Base-by-base conservation (phyloP, 495 filamentous ascomycete genomes). In the Penicillium dipodomyicola region DNA sequence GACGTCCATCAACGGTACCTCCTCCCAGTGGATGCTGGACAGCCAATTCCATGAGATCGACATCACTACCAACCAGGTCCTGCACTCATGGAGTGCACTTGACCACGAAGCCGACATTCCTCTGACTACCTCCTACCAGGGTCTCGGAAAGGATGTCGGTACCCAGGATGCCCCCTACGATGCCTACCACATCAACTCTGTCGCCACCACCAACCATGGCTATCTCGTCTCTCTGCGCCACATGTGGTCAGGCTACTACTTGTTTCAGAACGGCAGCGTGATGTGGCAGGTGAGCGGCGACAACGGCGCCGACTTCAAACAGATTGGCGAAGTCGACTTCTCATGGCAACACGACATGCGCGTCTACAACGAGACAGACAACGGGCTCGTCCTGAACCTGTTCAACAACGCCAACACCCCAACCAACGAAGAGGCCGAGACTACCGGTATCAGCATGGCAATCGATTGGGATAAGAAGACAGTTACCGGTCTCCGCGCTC, bases 31-130 rank as follows among this genome's bases (percentile, higher is more conserved):
- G 73, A 72, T 81, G 47, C 67, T 76, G 7, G 74, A 80, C 56
- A 65, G 71, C 41, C 72, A 79, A 19, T 71, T 80, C 45, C 74
- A 77, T 57, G 78, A 80, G 68, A 68, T 70, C 37, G 64, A 76
- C 33, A 62, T 74, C 20, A 49, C 60, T 22, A 75, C 65, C 15
- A 69, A 69, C 35, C 56, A 65, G 1, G 49, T 76, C 9, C 20
- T 75, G 17, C 68, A 67, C 54, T 60, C 62, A 2, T 77, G 64
- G 59, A 64, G 67, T 54, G 66, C 71, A 14, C 52, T 71, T n/a
- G 69, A 70, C 33, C 68, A 74, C 30, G 54, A 64, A 42, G 58
- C 48, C 5, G 27, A 57, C 17, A 59, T 67, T 17, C 53, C 59
- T 1, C 17, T 61, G 10, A 60, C 69, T 8, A 71, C 73, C 46